Conservation (phyloP, 768 basidiomycete species). For the Megacollybia marginata region DNA sequence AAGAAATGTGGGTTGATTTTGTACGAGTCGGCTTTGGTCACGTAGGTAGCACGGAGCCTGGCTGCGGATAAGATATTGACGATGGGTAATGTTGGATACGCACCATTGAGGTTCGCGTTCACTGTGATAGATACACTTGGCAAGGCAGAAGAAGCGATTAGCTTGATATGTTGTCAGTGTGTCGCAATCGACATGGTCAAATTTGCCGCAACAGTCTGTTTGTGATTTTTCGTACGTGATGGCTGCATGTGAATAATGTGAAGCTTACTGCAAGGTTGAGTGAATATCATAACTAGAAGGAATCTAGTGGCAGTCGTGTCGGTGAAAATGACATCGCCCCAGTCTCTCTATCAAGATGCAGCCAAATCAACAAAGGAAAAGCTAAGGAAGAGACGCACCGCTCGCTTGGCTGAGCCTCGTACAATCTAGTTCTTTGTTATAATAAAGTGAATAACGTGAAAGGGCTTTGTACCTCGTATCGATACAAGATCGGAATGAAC, state of each 20-base stretch:
- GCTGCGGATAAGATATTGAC: neutral
- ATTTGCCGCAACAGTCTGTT: constrained; percentile 18
- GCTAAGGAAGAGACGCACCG: constrained; percentile 7
- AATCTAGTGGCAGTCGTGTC: constrained; percentile 17
- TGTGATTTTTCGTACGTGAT: neutral
- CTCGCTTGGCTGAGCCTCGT: constrained; percentile 18
- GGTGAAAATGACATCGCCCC: constrained; percentile 24
- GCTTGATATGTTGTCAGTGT: constrained; percentile 24
- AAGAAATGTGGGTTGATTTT: constrained; percentile 1
- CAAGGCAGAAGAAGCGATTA: constrained; percentile 22
- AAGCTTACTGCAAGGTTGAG: constrained; percentile 15
- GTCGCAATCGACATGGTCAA: constrained; percentile 23
- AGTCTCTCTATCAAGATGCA: constrained; percentile 16
- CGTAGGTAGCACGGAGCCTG: constrained; percentile 17
- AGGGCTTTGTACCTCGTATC: constrained; percentile 21
- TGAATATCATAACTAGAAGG: constrained; percentile 23
- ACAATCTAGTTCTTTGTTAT: constrained; percentile 11
- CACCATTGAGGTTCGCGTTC: constrained; percentile 7
- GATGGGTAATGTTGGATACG: neutral
- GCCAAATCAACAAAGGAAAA: neutral
- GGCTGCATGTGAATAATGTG: neutral
- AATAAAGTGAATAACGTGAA: neutral
- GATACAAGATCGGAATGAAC: constrained; percentile 23
- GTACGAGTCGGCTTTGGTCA: constrained; percentile 3
- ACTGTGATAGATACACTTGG: constrained; percentile 17